Evolutionary conservation across 2,329 filamentous ascomycete species (phyloP).

Genomic region (Xylariaceae sp.): DNA sequence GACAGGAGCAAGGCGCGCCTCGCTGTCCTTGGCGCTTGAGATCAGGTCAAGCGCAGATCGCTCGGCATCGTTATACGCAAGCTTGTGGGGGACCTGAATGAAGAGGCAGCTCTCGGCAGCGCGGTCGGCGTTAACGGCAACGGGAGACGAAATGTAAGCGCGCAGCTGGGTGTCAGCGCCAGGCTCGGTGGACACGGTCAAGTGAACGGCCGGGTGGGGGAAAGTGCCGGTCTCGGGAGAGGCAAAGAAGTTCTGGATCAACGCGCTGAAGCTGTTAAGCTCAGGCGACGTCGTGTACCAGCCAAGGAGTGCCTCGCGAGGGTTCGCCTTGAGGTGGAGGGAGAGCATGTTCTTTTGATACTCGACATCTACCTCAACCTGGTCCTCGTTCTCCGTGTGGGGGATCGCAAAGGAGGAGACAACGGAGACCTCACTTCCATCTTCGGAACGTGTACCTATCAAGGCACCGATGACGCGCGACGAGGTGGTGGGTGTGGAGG

Average conservation of each 20-base stretch:
- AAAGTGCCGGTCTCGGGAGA: slow-evolving; percentile 95
- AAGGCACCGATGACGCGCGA: slow-evolving; percentile 96
- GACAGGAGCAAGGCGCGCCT: slow-evolving; percentile 67
- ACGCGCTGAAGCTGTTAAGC: slow-evolving; percentile 95
- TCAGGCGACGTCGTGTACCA: slow-evolving; percentile 98
- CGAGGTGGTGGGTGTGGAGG: slow-evolving; percentile 62
- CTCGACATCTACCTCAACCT: slow-evolving; percentile 99
- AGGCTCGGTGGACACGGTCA: slow-evolving; percentile 87
- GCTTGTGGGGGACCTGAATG: slow-evolving; percentile 93
- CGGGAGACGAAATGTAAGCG: slow-evolving; percentile 92
- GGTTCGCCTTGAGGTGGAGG: slow-evolving; percentile 87
- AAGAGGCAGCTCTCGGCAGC: slow-evolving; percentile 95
- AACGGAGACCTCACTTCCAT: slow-evolving; percentile 94
- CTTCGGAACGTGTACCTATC: slow-evolving; percentile 87
- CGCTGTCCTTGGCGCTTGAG: slow-evolving; percentile 71
- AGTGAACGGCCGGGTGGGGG: slow-evolving; percentile 93
- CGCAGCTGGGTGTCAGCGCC: slow-evolving; percentile 84
- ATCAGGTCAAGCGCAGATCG: slow-evolving; percentile 71
- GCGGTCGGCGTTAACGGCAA: slow-evolving; percentile 90
- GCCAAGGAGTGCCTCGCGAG: slow-evolving; percentile 87
- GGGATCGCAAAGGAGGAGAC: slow-evolving; percentile 95
- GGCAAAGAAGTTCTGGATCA: slow-evolving; percentile 99
- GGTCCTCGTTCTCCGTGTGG: slow-evolving; percentile 96
- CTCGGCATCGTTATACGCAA: slow-evolving; percentile 72
- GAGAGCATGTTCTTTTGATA: slow-evolving; percentile 99